phyloP scores from a whole-genome alignment of 164 flowering plant genomes.

The Piper betle region DNA sequence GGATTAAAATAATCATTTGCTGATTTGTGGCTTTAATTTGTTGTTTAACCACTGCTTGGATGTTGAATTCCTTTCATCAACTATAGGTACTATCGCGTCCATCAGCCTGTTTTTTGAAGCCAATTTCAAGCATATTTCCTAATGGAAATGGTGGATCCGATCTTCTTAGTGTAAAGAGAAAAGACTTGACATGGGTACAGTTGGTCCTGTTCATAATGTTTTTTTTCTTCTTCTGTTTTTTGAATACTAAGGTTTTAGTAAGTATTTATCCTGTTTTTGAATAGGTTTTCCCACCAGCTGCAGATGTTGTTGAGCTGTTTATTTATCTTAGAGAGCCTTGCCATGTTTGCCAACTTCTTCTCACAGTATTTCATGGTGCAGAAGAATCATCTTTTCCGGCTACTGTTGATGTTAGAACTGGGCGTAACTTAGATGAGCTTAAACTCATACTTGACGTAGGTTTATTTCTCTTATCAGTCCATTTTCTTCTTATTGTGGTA shows the following conservation, averaged over 20 bases:
- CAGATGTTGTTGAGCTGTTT: conserved; percentile 83
- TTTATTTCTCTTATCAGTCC: not conserved
- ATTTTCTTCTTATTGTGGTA: not conserved
- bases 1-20: no score
- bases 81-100: conserved; percentile 58
- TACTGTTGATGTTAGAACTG: conserved; percentile 82
- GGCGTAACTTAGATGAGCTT: conserved; percentile 66
- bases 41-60: no score
- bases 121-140: conserved; percentile 40
- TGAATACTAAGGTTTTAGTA: not conserved
- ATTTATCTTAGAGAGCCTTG: conserved; percentile 91
- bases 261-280: not conserved
- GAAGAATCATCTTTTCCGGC: conserved; percentile 91
- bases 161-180: conserved; percentile 70
- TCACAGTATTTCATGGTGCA: conserved; percentile 87
- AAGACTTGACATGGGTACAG: conserved; percentile 71
- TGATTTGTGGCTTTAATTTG: no score
- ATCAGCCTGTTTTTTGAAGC: conserved; percentile 66
- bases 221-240: conserved; percentile 10
- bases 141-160: conserved; percentile 34
- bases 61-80: not conserved
- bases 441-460: conserved; percentile 77
- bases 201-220: not conserved
- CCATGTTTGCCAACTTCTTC: conserved; percentile 96
- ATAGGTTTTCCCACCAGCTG: conserved; percentile 81